These are phyloP conservation scores for Aspergillus quadricinctus DNA, from an alignment of 2,329 filamentous ascomycete species.

Conservation along the genomic window DNA sequence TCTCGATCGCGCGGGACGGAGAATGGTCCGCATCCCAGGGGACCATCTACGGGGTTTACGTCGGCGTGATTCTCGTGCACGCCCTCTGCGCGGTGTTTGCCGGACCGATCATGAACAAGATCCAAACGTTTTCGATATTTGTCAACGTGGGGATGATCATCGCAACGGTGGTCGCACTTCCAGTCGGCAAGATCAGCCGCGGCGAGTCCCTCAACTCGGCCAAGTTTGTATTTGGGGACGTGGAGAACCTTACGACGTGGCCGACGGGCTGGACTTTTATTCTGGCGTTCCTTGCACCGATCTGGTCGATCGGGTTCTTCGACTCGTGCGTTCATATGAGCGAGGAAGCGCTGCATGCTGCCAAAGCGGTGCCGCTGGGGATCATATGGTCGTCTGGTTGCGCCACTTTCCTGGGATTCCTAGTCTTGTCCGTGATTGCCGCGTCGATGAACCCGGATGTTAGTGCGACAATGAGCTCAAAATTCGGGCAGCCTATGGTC, in stretches of 20 bases:
- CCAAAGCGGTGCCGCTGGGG: slow-evolving; percentile 55
- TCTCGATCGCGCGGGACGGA: slow-evolving; percentile 55
- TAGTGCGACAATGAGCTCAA: slow-evolving; percentile 43
- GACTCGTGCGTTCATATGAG: slow-evolving; percentile 58
- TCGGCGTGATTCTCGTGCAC: slow-evolving; percentile 51
- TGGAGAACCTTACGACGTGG: slow-evolving; percentile 57
- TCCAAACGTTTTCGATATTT: slow-evolving; percentile 54
- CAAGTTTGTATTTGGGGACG: slow-evolving; percentile 53
- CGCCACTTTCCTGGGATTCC: slow-evolving; percentile 53
- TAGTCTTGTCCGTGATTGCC: slow-evolving; percentile 55
- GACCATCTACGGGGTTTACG: slow-evolving; percentile 55
- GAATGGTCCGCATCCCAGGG: slow-evolving; percentile 54
- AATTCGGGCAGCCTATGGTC: slow-evolving; percentile 58
- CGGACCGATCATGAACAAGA: slow-evolving; percentile 54
- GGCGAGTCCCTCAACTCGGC: slow-evolving; percentile 31
- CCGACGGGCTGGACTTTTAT: slow-evolving; percentile 57
- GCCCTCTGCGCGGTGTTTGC: slow-evolving; percentile 51
- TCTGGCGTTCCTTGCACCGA: slow-evolving; percentile 57
- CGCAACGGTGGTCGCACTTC: slow-evolving; percentile 55
- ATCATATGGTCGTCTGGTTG: slow-evolving; percentile 53
- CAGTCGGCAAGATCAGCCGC: slow-evolving; percentile 42
- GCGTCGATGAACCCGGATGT: slow-evolving; percentile 54
- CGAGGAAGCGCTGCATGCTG: slow-evolving; percentile 59
- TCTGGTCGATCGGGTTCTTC: slow-evolving; percentile 56
- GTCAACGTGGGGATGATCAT: slow-evolving; percentile 55